Conservation (phyloP, 306 rosid genomes). For the Adenanthera pavonina region DNA sequence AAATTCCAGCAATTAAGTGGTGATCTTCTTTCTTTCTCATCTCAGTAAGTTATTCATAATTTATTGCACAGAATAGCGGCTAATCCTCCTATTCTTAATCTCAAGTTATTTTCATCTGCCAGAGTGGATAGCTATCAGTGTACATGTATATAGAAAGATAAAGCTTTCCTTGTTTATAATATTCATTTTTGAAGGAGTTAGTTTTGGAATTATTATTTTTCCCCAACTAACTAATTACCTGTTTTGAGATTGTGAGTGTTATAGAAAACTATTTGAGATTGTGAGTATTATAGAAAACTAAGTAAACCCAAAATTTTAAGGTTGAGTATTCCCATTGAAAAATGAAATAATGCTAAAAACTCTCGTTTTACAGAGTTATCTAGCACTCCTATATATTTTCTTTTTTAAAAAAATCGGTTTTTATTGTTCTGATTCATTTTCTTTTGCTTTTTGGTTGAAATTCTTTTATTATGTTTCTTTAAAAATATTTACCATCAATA, state of each 20-base stretch:
- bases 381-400: no score
- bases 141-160: conserved; percentile 49
- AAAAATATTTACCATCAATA: no score
- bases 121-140: conserved; percentile 18
- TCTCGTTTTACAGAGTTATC: not conserved
- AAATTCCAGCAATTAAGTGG: conserved; percentile 53
- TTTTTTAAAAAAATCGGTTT: no score
- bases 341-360: not conserved
- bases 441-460: no score
- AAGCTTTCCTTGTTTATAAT: conserved; percentile 22
- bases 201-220: not conserved
- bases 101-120: conserved; percentile 17
- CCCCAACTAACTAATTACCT: not conserved
- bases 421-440: no score
- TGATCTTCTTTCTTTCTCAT: not conserved
- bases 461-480: no score
- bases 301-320: not conserved
- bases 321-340: not conserved
- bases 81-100: not conserved
- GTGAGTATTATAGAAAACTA: not conserved
- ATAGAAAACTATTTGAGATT: not conserved
- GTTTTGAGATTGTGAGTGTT: not conserved
- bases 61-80: conserved; percentile 7
- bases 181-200: conserved; percentile 23
- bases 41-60: not conserved